phyloP scores from a whole-genome alignment of 2,329 filamentous ascomycete genomes.

The Parascedosporium putredinis region DNA sequence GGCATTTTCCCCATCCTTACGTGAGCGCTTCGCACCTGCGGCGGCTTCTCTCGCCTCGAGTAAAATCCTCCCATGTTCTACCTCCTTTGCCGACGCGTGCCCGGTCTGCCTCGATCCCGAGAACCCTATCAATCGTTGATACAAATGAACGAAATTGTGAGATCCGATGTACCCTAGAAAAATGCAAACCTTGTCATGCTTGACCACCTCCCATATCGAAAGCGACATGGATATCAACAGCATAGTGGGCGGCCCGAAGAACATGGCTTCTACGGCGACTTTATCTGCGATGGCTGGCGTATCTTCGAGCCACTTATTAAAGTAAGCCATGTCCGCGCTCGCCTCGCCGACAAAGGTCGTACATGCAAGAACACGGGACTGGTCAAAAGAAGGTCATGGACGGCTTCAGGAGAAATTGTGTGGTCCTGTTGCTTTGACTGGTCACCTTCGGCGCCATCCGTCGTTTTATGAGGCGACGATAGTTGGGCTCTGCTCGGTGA shows the following conservation, averaged over 20 bases:
- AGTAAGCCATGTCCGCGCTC: constrained; percentile 55
- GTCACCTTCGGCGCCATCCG: constrained; percentile 15
- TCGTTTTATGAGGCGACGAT: constrained; percentile 15
- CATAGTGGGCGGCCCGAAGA: constrained; percentile 56
- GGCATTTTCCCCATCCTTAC: neutral
- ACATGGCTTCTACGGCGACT: constrained; percentile 57
- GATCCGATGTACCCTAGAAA: constrained; percentile 56
- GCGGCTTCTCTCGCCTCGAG: constrained; percentile 41
- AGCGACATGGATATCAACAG: constrained; percentile 56
- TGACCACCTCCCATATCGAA: constrained; percentile 52
- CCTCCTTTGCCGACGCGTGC: constrained; percentile 38
- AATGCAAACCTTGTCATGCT: constrained; percentile 57
- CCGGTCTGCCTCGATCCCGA: constrained; percentile 8
- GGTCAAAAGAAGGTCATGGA: constrained; percentile 50
- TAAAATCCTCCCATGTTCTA: constrained; percentile 47
- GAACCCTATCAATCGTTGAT: constrained; percentile 43
- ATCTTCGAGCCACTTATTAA: constrained; percentile 55
- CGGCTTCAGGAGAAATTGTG: constrained; percentile 35
- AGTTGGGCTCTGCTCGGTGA: constrained; percentile 12
- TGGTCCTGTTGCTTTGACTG: constrained; percentile 19
- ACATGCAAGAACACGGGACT: constrained; percentile 53
- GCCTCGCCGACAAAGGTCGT: constrained; percentile 58
- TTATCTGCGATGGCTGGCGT: constrained; percentile 45
- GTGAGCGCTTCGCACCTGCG: constrained; percentile 15
- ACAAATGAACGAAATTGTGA: constrained; percentile 56